Evolutionary conservation across 1,139 yeast genomes (phyloP).

Genomic region (Blastobotrys malaysiensis): DNA sequence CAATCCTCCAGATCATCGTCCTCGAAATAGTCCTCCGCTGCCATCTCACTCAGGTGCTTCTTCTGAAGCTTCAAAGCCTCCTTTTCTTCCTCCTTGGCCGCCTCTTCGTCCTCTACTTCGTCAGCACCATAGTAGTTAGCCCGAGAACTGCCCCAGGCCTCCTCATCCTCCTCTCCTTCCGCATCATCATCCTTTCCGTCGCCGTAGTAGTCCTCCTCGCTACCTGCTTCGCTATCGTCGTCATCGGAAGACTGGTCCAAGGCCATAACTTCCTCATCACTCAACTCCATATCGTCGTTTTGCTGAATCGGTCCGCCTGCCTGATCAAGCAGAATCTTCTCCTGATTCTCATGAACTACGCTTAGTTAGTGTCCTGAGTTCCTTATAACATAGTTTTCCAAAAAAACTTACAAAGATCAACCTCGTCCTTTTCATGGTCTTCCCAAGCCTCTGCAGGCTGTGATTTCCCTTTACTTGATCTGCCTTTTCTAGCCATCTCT

Average conservation of each 20-base stretch:
- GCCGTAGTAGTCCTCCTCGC: constrained; percentile 26
- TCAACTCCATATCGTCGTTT: constrained; percentile 39
- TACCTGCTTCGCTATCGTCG: constrained; percentile 26
- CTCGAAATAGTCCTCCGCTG: constrained; percentile 77
- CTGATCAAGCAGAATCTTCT: constrained; percentile 52
- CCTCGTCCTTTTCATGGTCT: constrained; percentile 51
- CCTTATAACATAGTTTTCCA: background rate
- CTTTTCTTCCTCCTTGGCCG: constrained; percentile 71
- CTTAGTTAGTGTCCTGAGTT: constrained; percentile 28
- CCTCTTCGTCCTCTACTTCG: constrained; percentile 67
- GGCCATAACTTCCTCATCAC: constrained; percentile 49
- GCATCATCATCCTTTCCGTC: constrained; percentile 39
- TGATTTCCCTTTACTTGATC: background rate
- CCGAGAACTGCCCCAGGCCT: constrained; percentile 76
- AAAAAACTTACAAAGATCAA: constrained; percentile 41
- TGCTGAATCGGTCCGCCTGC: constrained; percentile 44
- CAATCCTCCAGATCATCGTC: constrained; percentile 67
- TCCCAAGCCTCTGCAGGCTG: constrained; percentile 12
- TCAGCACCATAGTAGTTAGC: constrained; percentile 83
- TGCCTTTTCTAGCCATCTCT: constrained; percentile 1
- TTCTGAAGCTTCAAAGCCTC: constrained; percentile 88
- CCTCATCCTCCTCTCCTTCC: constrained; percentile 49
- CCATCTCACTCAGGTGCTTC: constrained; percentile 73
- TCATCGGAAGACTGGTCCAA: constrained; percentile 29
- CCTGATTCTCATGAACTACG: constrained; percentile 52